Conservation (phyloP, 345 rosid species). For the Eucalyptus sp. region DNA sequence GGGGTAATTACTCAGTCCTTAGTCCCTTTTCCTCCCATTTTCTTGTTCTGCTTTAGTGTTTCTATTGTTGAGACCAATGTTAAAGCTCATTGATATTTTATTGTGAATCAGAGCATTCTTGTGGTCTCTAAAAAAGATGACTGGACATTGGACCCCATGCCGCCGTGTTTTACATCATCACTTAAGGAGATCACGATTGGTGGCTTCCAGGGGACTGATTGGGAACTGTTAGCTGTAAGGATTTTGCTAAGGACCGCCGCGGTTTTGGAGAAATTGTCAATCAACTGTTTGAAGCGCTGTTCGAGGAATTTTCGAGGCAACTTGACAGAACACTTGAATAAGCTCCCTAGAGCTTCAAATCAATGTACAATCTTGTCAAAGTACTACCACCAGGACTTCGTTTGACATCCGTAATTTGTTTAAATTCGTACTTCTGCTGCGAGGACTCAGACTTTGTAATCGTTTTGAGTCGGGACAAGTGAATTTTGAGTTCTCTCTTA, state of each 20-base stretch:
- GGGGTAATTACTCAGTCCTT: background rate
- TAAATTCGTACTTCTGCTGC: background rate
- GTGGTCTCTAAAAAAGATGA: background rate
- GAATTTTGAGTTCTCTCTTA: background rate
- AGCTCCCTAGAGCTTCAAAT: background rate
- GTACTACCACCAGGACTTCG: background rate
- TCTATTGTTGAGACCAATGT: background rate
- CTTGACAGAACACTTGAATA: background rate
- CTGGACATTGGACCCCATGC: background rate
- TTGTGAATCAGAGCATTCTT: background rate
- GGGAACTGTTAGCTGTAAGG: background rate
- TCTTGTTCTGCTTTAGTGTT: background rate
- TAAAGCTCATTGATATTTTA: background rate
- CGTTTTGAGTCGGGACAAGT: background rate
- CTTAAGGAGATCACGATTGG: background rate
- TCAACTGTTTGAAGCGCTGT: background rate
- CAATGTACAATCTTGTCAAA: background rate
- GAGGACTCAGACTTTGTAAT: background rate
- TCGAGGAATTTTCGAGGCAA: background rate
- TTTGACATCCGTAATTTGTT: background rate
- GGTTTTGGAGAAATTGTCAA: background rate
- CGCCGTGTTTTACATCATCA: background rate
- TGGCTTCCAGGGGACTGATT: background rate
- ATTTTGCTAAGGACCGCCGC: background rate
- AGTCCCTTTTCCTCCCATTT: background rate